Percentiles rank a stretch among this genome's conserved stretches.
Conservation (phyloP, 495 filamentous ascomycete species). For the Aspergillus homomorphus region DNA sequence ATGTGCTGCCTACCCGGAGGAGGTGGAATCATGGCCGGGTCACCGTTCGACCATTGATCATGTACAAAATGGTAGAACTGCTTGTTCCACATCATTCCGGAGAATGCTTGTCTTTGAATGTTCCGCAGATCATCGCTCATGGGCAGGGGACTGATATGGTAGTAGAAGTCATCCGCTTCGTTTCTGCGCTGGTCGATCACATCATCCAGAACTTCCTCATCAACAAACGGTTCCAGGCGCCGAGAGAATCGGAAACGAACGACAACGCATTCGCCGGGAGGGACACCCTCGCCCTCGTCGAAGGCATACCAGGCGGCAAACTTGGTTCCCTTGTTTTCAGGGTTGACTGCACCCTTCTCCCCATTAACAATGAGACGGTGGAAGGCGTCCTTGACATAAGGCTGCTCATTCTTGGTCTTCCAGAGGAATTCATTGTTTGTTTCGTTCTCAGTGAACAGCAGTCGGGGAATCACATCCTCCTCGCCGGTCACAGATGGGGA, state of each 20-base stretch:
- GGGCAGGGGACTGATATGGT: conserved; percentile 84
- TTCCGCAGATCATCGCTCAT: conserved; percentile 94
- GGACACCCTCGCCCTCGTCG: conserved; percentile 80
- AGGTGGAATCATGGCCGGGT: conserved; percentile 72
- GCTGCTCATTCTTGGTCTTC: conserved; percentile 67
- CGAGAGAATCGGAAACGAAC: conserved; percentile 86
- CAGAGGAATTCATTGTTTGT: conserved; percentile 80
- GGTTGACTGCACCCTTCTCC: conserved; percentile 79
- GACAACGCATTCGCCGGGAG: conserved; percentile 88
- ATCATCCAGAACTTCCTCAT: conserved; percentile 91
- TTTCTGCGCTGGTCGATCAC: conserved; percentile 78
- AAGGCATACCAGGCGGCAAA: conserved; percentile 90
- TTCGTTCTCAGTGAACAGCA: conserved; percentile 95
- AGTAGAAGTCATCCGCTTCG: conserved; percentile 96
- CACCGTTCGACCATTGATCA: conserved; percentile 93
- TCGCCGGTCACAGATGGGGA: conserved; percentile 82
- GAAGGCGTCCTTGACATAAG: conserved; percentile 94
- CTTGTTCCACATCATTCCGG: conserved; percentile 98
- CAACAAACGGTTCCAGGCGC: conserved; percentile 69
- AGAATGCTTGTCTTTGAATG: conserved; percentile 89
- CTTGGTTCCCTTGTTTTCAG: conserved; percentile 77
- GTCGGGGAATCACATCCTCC: conserved; percentile 74
- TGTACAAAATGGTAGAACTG: conserved; percentile 95
- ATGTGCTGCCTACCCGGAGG: conserved; percentile 75
- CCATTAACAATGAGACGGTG: conserved; percentile 81